Evolutionary conservation across 2,329 filamentous ascomycete genomes (phyloP), one percentile per base, ranked within the genome.

Genomic region (Alternaria gaisen): DNA sequence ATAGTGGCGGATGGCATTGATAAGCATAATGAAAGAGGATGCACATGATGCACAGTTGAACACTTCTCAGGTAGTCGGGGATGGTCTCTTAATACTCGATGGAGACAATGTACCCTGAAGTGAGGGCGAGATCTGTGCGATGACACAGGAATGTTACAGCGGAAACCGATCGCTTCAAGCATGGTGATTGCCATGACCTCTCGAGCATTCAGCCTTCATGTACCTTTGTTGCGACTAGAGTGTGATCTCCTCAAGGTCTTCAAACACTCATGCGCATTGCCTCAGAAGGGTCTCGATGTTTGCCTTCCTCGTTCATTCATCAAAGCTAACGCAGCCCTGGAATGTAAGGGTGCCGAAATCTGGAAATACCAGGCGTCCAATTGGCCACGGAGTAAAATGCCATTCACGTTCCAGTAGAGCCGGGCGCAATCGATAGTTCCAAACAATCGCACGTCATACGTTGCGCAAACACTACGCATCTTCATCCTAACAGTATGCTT

Each of bases 1-100:
- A n/a, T 38, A 64, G 59, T 5, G 22, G 44, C 4, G 64, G 63
- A 14, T 62, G 60, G 58, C 69, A 70, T 16, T 51, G 38, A 52
- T 67, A 71, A n/a, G 50, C 22, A 46, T 70, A 67, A 14, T 63
- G 52, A 12, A 70, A 48, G 20, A 67, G 54, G 56, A 70, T 53
- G 54, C 67, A 70, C 67, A 70, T 69, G 20, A 41, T 28, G 16
- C 44, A 30, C 12, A 4, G 14, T 9, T 5, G 11, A n/a, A 38
- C 3, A 14, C 43, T 18, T 16, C 22, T 24, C 22, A 28, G 28
- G 10, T 26, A 32, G 14, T 9, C 4, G 6, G 24, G 41, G 7
- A 20, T 18, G 43, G 16, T 26, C 16, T 47, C 9, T n/a, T 11
- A 14, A 5, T 12, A 3, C 20, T 40, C 30, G 12, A 42, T 24